Evolutionary conservation across 805 yeast genomes (phyloP), one percentile per base, ranked within the genome.

Genomic region (Saturnispora zaruensis): DNA sequence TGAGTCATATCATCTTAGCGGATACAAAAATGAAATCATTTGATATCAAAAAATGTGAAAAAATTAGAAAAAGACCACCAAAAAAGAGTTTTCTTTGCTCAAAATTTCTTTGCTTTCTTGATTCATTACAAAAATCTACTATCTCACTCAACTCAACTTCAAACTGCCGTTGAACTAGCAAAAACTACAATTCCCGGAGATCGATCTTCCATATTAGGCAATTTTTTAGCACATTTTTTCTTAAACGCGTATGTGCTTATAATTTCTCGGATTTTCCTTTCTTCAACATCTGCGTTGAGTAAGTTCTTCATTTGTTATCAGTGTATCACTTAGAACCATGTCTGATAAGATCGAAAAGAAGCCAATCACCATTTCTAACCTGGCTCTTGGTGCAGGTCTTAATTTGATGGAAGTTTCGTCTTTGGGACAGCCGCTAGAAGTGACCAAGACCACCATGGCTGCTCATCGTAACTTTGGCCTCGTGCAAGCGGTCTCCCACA

Each of bases 371-470:
- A 84, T 87, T 68, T 80, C 96, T 60, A 91, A 91, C 74, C 86
- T 93, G 67, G 76, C 88, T 50, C 76, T 93, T 51, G 98, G 98
- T 55, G 96, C 97, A 1, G 96, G 89, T 36, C 77, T 93, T 58
- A 91, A 91, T 72, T 64, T 91, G 75, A 86, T 87, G 51, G 98
- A 90, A 67, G 97, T 83, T 48, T 85, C 97, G 54, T 84, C 97
- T 11, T 75, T 93, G 58, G 99, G 99, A 50, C 99, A 93, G 69
- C 99, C 99, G 11, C 73, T 93, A 54, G 99, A 93, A 72, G 99
- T 93, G 48, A 75, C 81, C 63, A 93, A 91, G 72, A 91, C 99
- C 50, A 93, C 99, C 7, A 90, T 93, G 96, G 98, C 98, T 38
- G 98, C 99, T 48, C 88, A 93, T 72, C 77, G 99, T 65, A 71